phyloP scores from a whole-genome alignment of 495 filamentous ascomycete species.

The Penicillium chermesinum region DNA sequence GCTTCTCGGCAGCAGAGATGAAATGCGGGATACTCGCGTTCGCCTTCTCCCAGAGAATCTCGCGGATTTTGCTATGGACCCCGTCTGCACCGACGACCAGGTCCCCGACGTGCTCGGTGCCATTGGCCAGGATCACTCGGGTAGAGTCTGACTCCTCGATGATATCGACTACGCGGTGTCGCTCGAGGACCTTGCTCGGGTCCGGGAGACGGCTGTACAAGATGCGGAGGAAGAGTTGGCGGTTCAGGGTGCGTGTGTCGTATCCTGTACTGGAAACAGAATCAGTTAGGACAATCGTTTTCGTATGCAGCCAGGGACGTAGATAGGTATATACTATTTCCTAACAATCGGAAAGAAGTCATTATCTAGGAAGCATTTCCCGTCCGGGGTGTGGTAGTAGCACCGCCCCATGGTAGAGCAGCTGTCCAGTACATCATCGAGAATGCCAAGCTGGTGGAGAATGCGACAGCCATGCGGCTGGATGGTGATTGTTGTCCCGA shows the following conservation, averaged over 20 bases:
- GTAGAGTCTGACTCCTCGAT: neutral
- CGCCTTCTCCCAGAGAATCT: neutral
- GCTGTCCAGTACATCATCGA: neutral
- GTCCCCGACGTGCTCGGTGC: neutral
- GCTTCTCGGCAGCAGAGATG: neutral
- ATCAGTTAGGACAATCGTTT: neutral
- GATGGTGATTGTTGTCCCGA: neutral
- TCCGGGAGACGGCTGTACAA: neutral
- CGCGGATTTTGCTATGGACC: neutral
- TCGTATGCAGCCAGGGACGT: neutral
- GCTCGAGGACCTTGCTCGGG: neutral
- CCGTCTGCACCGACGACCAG: neutral
- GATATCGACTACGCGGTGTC: neutral
- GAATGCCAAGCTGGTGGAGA: neutral
- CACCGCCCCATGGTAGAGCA: neutral
- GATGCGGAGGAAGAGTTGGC: neutral
- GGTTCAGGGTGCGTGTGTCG: neutral
- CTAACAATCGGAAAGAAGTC: neutral
- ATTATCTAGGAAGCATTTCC: neutral
- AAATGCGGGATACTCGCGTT: neutral
- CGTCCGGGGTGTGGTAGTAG: neutral
- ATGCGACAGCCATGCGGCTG: neutral
- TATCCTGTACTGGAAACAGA: neutral
- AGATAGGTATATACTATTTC: neutral
- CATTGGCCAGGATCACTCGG: neutral